Percentiles rank a stretch among this genome's conserved stretches.
These are phyloP conservation scores for Annulohypoxylon bovei DNA, from an alignment of 495 filamentous ascomycete genomes.

Conservation along the genomic window DNA sequence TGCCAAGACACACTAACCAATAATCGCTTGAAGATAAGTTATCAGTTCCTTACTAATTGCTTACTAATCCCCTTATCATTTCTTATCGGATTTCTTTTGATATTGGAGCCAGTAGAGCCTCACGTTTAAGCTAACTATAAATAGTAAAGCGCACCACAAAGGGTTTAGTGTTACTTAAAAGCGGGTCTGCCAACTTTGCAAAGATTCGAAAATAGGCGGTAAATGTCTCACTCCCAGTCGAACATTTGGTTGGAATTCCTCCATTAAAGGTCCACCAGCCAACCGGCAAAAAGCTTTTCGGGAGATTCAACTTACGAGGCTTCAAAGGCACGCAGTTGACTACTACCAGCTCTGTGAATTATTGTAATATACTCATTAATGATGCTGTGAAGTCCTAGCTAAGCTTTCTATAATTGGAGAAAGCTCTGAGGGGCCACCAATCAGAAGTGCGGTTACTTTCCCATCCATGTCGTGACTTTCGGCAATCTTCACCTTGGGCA, in stretches of 20 bases:
- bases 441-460: neutral
- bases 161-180: too few species aligned
- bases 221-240: neutral
- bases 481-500: neutral
- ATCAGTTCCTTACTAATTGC: too few species aligned
- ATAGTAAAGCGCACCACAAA: too few species aligned
- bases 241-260: neutral
- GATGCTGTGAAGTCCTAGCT: neutral
- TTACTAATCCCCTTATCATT: too few species aligned
- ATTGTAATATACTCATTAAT: neutral
- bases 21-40: too few species aligned
- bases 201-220: too few species aligned
- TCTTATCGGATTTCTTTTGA: too few species aligned
- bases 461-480: neutral
- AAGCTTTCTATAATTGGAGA: neutral
- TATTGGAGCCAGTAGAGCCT: too few species aligned
- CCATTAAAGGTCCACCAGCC: neutral
- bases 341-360: neutral
- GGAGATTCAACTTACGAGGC: neutral
- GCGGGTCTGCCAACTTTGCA: too few species aligned
- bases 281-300: neutral
- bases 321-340: neutral
- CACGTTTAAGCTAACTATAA: too few species aligned
- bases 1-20: too few species aligned
- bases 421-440: neutral